phyloP scores from a whole-genome alignment of 2,329 filamentous ascomycete genomes.

The Pseudogymnoascus sp. region DNA sequence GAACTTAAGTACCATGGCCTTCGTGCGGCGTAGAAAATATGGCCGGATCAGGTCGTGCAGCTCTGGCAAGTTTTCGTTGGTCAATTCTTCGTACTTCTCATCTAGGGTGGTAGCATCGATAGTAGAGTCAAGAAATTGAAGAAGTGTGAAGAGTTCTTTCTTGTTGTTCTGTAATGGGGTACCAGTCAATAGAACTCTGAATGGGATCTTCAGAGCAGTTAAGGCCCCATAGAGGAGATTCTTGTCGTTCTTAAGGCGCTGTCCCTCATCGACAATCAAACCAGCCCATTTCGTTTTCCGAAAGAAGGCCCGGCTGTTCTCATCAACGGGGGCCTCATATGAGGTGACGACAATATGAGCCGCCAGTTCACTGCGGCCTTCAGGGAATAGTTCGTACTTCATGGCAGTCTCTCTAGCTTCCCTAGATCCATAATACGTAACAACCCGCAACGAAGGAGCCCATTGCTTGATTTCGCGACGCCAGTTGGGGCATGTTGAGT shows the following conservation, averaged over 20 bases:
- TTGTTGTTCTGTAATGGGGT: slow-evolving; percentile 96
- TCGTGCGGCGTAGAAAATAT: slow-evolving; percentile 69
- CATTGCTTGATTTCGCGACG: slow-evolving; percentile 91
- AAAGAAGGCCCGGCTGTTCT: slow-evolving; percentile 58
- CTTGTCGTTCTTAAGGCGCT: slow-evolving; percentile 88
- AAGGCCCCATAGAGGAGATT: slow-evolving; percentile 73
- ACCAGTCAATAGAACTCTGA: slow-evolving; percentile 75
- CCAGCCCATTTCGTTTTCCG: slow-evolving; percentile 72
- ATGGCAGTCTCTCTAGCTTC: slow-evolving; percentile 68
- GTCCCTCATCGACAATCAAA: slow-evolving; percentile 88
- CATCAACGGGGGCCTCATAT: slow-evolving; percentile 79
- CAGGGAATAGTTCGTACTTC: slow-evolving; percentile 77
- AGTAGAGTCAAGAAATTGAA: slow-evolving; percentile 77
- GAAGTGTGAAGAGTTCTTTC: slow-evolving; percentile 87
- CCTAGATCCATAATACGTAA: slow-evolving; percentile 81
- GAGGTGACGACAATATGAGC: slow-evolving; percentile 93
- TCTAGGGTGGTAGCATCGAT: slow-evolving; percentile 68
- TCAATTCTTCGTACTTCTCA: slow-evolving; percentile 65
- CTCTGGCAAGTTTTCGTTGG: slow-evolving; percentile 70
- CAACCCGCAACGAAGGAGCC: slow-evolving; percentile 76
- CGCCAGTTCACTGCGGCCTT: slow-evolving; percentile 56
- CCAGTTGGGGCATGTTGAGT: slow-evolving; percentile 96
- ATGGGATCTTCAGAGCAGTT: slow-evolving; percentile 65
- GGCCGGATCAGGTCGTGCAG: slow-evolving; percentile 77
- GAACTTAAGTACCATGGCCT: slow-evolving; percentile 83